phyloP scores from a whole-genome alignment of 1,284 basidiomycete species.

The Mycosarcoma maydis region DNA sequence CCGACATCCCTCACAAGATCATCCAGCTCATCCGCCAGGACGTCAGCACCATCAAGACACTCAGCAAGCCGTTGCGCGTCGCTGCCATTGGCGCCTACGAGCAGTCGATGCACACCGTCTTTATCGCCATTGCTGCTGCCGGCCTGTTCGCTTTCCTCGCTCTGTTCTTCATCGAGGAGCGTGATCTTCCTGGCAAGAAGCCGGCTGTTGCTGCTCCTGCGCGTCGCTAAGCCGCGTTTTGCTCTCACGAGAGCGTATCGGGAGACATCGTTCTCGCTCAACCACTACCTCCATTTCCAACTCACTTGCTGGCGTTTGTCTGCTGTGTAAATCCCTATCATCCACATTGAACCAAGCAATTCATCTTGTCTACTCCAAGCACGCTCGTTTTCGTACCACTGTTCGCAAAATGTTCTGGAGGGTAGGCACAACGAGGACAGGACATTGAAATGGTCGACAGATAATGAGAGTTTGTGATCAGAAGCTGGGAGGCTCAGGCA shows the following conservation, averaged over 20 bases:
- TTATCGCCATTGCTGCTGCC: conserved; percentile 64
- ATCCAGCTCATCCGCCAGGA: conserved; percentile 65
- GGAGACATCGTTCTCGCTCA: not conserved
- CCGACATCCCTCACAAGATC: conserved; percentile 58
- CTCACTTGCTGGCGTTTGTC: conserved; percentile 2
- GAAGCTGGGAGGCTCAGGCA: not conserved
- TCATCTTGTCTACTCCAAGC: too few species aligned
- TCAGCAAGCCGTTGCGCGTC: conserved; percentile 47
- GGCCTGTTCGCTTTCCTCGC: conserved; percentile 62
- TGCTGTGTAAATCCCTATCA: too few species aligned
- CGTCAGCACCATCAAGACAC: conserved; percentile 59
- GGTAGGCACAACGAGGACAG: too few species aligned
- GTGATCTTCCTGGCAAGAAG: conserved; percentile 63
- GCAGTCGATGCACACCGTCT: conserved; percentile 66
- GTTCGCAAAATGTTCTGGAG: too few species aligned
- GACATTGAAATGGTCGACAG: too few species aligned
- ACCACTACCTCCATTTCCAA: too few species aligned
- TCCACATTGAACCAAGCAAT: too few species aligned
- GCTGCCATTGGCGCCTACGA: conserved; percentile 66
- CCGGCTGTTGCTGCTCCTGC: conserved; percentile 38
- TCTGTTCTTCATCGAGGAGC: conserved; percentile 66
- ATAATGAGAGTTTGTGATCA: not conserved
- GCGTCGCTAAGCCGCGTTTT: conserved; percentile 8
- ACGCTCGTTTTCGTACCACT: too few species aligned
- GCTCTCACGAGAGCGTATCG: too few species aligned